Conservation (phyloP, 257 asterid species). For the Solanum rostratum region DNA sequence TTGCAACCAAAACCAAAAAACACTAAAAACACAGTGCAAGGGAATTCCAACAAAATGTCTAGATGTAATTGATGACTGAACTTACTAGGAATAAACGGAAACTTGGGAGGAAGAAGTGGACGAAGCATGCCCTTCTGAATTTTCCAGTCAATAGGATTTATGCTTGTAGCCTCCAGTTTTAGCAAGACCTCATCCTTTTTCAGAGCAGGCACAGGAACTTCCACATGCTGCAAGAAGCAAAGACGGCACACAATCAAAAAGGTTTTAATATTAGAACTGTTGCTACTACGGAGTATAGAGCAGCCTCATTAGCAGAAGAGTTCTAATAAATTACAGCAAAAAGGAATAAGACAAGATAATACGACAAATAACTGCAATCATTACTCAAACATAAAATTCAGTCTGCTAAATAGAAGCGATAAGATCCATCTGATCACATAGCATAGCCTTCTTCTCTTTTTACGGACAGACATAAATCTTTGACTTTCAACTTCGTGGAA, state of each 20-base stretch:
- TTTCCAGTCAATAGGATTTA: conserved; percentile 65
- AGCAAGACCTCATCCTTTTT: conserved; percentile 51
- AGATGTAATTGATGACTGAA: neutral
- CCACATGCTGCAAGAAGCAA: conserved; percentile 45
- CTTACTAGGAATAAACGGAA: conserved; percentile 54
- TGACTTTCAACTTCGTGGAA: neutral
- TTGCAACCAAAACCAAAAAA: neutral
- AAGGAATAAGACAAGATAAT: neutral
- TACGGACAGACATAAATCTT: neutral
- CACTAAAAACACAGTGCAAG: neutral
- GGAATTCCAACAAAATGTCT: neutral
- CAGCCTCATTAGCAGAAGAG: neutral
- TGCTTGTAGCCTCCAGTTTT: conserved; percentile 56
- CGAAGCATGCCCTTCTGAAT: conserved; percentile 50
- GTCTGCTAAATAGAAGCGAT: neutral
- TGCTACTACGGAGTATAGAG: neutral
- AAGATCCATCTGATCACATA: neutral
- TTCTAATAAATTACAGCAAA: neutral
- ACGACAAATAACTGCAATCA: neutral
- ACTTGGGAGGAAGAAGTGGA: conserved; percentile 35
- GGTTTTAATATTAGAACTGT: neutral
- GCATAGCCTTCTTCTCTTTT: neutral
- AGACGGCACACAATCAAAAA: neutral
- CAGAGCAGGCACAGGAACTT: conserved; percentile 49
- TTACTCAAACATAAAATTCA: neutral